Evolutionary conservation across 1,139 yeast genomes (phyloP).

Genomic region (Barnettozyma hawaiiensis): DNA sequence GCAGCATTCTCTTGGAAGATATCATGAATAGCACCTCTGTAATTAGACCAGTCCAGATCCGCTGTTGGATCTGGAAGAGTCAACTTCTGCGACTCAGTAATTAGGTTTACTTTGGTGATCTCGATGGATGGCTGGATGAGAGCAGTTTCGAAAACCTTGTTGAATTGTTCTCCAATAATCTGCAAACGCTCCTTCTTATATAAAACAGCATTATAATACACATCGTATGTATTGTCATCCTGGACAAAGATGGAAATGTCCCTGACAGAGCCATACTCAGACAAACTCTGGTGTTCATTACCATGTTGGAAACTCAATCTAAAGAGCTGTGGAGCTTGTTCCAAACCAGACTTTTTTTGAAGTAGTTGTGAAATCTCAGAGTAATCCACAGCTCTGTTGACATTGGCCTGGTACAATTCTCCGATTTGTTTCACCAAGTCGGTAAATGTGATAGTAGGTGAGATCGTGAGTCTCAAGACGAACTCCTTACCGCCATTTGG

Average conservation of each 20-base stretch:
- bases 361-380: constrained; percentile 52
- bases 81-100: constrained; percentile 55
- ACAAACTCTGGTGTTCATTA: constrained; percentile 39
- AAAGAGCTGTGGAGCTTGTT: constrained; percentile 42
- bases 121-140: constrained; percentile 33
- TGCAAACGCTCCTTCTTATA: constrained; percentile 66
- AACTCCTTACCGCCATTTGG: constrained; percentile 38
- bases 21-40: constrained; percentile 94
- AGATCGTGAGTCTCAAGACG: constrained; percentile 55
- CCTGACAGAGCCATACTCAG: constrained; percentile 46
- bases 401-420: constrained; percentile 37
- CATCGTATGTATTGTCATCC: constrained; percentile 29
- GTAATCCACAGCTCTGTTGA: constrained; percentile 43
- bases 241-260: constrained; percentile 55
- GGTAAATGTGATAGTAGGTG: constrained; percentile 47
- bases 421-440: constrained; percentile 45
- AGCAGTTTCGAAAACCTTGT: constrained; percentile 42
- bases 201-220: constrained; percentile 71
- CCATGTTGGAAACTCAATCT: constrained; percentile 52
- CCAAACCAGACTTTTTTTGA: constrained; percentile 44
- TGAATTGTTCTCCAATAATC: constrained; percentile 68
- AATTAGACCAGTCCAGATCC: constrained; percentile 86
- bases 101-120: constrained; percentile 59
- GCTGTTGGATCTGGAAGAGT: constrained; percentile 82
- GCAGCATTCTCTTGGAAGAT: constrained; percentile 83